A percentile compares a stretch with the other conserved stretches of the same genome.
These are phyloP conservation scores for Monosporozyma solicola DNA, from an alignment of 805 yeast species.

Conservation along the genomic window DNA sequence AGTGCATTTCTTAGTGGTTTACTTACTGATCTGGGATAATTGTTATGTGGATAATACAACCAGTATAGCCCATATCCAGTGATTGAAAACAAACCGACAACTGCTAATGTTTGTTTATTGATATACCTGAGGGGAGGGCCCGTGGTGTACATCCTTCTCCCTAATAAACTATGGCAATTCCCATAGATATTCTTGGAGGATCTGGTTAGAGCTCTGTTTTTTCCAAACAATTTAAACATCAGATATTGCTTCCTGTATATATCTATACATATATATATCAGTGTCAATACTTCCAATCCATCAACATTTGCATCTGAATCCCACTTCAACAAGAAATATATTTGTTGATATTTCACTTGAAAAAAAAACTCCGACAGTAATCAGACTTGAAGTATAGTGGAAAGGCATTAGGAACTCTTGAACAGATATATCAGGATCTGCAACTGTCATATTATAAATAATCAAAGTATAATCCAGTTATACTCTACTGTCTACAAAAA, in stretches of 20 bases:
- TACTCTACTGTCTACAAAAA: not conserved
- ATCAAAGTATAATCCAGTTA: not conserved
- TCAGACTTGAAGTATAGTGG: not conserved
- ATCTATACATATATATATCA: too few species aligned
- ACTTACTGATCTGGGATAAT: constrained; percentile 64
- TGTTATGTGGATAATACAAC: constrained; percentile 57
- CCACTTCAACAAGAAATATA: not conserved
- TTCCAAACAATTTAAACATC: not conserved
- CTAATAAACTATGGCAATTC: not conserved
- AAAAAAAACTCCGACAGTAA: not conserved
- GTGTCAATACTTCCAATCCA: not conserved
- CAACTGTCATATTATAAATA: too few species aligned
- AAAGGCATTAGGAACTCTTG: too few species aligned
- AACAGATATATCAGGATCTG: too few species aligned
- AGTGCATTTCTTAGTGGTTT: constrained; percentile 60
- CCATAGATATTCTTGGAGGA: not conserved
- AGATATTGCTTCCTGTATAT: not conserved
- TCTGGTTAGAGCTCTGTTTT: not conserved
- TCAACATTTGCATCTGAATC: not conserved
- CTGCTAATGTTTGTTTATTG: not conserved
- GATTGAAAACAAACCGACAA: constrained; percentile 9
- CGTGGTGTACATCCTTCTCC: not conserved
- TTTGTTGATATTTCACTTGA: not conserved
- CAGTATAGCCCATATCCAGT: constrained; percentile 28
- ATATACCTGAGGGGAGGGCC: not conserved